Evolutionary conservation across 345 rosid genomes (phyloP).

Genomic region (Fremontodendron californicum): DNA sequence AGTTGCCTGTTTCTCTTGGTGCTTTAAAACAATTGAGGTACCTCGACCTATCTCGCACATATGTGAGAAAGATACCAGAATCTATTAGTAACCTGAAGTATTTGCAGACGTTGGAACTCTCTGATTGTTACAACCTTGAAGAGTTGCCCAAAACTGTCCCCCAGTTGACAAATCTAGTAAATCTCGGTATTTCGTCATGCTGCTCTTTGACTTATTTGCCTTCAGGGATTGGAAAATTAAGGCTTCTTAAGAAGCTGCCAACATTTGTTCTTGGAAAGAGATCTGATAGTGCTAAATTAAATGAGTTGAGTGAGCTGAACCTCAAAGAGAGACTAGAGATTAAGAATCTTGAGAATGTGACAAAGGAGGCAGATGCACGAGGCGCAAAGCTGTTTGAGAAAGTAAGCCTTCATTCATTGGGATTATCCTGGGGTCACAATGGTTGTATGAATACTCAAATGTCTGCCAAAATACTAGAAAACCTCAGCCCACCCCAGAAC

Average conservation of each 20-base stretch:
- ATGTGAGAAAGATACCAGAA: slow-evolving; percentile 10
- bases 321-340: slow-evolving; percentile 22
- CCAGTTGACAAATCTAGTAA: slow-evolving; percentile 13
- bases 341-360: slow-evolving; percentile 26
- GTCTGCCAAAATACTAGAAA: slow-evolving; percentile 6
- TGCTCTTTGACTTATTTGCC: slow-evolving; percentile 13
- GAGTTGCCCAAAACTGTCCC: slow-evolving; percentile 14
- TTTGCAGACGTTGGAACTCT: slow-evolving; percentile 9
- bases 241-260: slow-evolving; percentile 21
- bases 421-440: slow-evolving; percentile 18
- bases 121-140: slow-evolving; percentile 20
- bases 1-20: slow-evolving; percentile 16
- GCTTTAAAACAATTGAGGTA: slow-evolving; percentile 16
- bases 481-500: slow-evolving; percentile 14
- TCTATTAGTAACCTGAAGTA: slow-evolving; percentile 15
- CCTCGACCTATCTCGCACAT: slow-evolving; percentile 13
- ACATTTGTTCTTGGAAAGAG: slow-evolving; percentile 16
- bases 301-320: slow-evolving; percentile 14
- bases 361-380: neutral
- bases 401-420: slow-evolving; percentile 15
- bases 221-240: slow-evolving; percentile 14
- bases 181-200: slow-evolving; percentile 14
- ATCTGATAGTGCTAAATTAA: neutral
- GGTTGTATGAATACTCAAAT: neutral
- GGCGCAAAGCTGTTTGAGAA: slow-evolving; percentile 15